phyloP scores from a whole-genome alignment of 2,329 filamentous ascomycete species.

The Colletotrichum sp. region DNA sequence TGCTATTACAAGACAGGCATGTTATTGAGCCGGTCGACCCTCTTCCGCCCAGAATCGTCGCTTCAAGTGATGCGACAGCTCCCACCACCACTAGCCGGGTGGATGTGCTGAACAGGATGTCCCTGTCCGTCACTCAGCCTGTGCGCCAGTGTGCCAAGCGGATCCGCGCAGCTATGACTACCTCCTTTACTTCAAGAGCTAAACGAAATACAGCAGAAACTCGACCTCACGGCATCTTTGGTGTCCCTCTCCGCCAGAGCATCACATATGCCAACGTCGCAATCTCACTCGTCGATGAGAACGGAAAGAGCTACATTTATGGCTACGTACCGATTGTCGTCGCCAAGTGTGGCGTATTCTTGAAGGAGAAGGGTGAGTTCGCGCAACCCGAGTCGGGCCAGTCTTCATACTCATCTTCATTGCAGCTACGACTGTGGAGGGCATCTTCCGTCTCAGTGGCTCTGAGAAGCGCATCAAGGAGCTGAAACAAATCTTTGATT shows the following conservation, averaged over 20 bases:
- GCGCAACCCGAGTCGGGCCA: background rate
- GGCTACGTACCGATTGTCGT: constrained; percentile 98
- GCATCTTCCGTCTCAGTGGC: constrained; percentile 94
- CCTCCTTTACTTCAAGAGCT: constrained; percentile 24
- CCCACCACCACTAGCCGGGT: background rate
- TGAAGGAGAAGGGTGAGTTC: constrained; percentile 92
- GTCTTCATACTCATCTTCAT: constrained; percentile 27
- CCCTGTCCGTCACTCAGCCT: constrained; percentile 12
- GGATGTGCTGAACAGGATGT: constrained; percentile 11
- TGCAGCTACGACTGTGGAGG: constrained; percentile 89
- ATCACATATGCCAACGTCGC: constrained; percentile 98
- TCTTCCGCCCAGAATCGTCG: background rate
- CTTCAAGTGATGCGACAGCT: constrained; percentile 23
- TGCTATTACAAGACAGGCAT: constrained; percentile 19
- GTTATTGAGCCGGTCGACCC: background rate
- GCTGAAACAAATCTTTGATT: constrained; percentile 89
- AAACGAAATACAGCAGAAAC: constrained; percentile 39
- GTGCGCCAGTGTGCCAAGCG: constrained; percentile 16
- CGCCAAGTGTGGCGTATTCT: constrained; percentile 94
- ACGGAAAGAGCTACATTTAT: constrained; percentile 96
- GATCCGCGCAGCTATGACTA: constrained; percentile 7
- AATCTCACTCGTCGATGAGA: constrained; percentile 91
- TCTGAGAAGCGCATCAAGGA: constrained; percentile 99
- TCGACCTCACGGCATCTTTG: constrained; percentile 81
- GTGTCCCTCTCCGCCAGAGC: constrained; percentile 89